A percentile compares a stretch with the other conserved stretches of the same genome.
Evolutionary conservation across 2,329 filamentous ascomycete species (phyloP).

Genomic region (Colletotrichum liaoningense): DNA sequence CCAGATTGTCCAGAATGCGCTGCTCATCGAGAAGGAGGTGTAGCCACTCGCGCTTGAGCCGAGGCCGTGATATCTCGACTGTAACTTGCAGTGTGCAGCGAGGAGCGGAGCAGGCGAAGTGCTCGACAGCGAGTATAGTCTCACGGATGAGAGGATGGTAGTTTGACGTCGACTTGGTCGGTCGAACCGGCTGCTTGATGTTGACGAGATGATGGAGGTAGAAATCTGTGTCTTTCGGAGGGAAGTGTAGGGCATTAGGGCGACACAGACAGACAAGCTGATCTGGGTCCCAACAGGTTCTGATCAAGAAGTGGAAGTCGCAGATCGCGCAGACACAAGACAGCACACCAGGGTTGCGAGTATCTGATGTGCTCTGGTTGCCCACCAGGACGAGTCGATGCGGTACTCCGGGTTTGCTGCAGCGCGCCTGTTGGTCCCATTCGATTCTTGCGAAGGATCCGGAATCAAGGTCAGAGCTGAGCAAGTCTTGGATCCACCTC

Average conservation of each 20-base stretch:
- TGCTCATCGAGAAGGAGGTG: slow-evolving; percentile 57
- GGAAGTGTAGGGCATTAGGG: slow-evolving; percentile 6
- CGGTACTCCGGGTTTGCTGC: slow-evolving; percentile 43
- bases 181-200: background rate
- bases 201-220: slow-evolving; percentile 33
- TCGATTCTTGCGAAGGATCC: slow-evolving; percentile 42
- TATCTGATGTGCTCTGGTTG: slow-evolving; percentile 49
- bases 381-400: slow-evolving; percentile 45
- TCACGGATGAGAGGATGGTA: slow-evolving; percentile 39
- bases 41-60: slow-evolving; percentile 56
- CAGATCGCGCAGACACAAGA: slow-evolving; percentile 54
- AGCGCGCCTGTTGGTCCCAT: slow-evolving; percentile 48
- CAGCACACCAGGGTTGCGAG: slow-evolving; percentile 41
- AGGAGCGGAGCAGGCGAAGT: slow-evolving; percentile 51
- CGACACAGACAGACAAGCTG: slow-evolving; percentile 46
- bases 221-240: slow-evolving; percentile 19
- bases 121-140: slow-evolving; percentile 41
- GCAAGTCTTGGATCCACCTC: slow-evolving; percentile 54
- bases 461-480: slow-evolving; percentile 49
- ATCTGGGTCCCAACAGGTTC: slow-evolving; percentile 46
- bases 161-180: background rate
- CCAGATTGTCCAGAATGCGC: slow-evolving; percentile 54
- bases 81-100: slow-evolving; percentile 55
- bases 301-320: slow-evolving; percentile 55
- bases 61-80: slow-evolving; percentile 62